phyloP scores from a whole-genome alignment of 1,284 basidiomycete genomes.

The Malassezia dermatis region DNA sequence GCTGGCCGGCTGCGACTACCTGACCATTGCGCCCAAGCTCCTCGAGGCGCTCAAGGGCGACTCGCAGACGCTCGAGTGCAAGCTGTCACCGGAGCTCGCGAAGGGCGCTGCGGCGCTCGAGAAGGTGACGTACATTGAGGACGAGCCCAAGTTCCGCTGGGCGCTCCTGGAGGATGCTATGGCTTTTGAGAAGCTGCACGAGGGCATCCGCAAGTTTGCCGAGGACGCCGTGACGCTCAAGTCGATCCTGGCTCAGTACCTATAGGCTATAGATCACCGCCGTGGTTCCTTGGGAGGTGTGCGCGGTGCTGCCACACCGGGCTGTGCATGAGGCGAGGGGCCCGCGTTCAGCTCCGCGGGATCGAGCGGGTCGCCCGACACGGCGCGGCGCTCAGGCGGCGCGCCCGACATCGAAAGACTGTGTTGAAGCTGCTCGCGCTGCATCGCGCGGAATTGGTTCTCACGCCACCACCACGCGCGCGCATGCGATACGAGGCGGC shows the following conservation, averaged over 20 bases:
- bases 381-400: neutral
- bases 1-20: constrained; percentile 84
- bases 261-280: neutral
- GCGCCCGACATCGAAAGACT: neutral
- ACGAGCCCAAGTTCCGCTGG: constrained; percentile 95
- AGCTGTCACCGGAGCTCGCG: constrained; percentile 64
- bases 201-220: constrained; percentile 78
- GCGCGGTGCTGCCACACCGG: neutral
- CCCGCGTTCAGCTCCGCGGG: constrained; percentile 11
- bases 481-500: constrained; percentile 7
- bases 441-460: constrained; percentile 17
- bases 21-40: constrained; percentile 82
- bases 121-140: constrained; percentile 78
- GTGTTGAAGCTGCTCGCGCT: constrained; percentile 3
- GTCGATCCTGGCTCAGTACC: constrained; percentile 59
- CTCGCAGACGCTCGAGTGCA: constrained; percentile 66
- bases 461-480: constrained; percentile 20
- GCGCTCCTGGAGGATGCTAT: constrained; percentile 57
- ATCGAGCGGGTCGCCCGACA: constrained; percentile 2
- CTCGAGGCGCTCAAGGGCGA: constrained; percentile 86
- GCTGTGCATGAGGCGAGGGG: constrained; percentile 6
- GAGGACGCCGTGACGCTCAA: constrained; percentile 87
- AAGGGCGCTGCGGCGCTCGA: constrained; percentile 57
- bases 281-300: neutral
- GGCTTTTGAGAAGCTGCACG: constrained; percentile 56